Base-by-base conservation (phyloP, 192 early-diverging fungal genomes). In the Rhizophlyctis rosea region DNA sequence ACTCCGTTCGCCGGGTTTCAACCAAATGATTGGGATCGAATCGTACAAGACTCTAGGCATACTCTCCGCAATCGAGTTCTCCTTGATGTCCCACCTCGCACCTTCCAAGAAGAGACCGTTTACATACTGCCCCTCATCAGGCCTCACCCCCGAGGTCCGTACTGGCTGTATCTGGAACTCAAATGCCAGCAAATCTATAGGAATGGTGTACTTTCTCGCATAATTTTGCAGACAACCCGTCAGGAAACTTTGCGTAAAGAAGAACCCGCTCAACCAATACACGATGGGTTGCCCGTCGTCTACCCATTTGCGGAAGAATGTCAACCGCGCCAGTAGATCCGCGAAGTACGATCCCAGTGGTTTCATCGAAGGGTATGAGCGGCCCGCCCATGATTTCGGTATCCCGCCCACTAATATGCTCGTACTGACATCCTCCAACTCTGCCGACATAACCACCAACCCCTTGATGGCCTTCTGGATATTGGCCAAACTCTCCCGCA, bases 381-480 rank as follows among this genome's bases (percentile, higher is more conserved):
- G 83, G 14, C 66, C 63, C 21, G 80, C 81, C 83, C 83, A 85
- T 34, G 73, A 53, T 34, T 66, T 64, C 4, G 83, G 83, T 23
- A 85, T 81, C 4, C 49, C 72, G 14, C 81, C 81, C 18, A 81
- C 54, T 4, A 85, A 56, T 29, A 85, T 83, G 55, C 80, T 81
- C 29, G 68, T 72, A 57, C 65, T 62, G n/a, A 85, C 75, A 35
- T 85, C 83, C 61, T 85, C 83, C 16, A 85, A 70, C 21, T 85
- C 83, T 9, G 73, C 73, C 2, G 75, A 77, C 83, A 85, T 85
- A 5, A 85, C 83, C 18, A 85, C 83, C 13, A 85, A 53, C 36
- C 83, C 83, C 58, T 85, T 83, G 59, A 85, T 71, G 7, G 83
- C 83, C 60, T 85, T 85, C 70, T 85, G 83, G 34, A 85, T 79